These are phyloP conservation scores for Scenedesmus sp. DNA, from an alignment of 163 green algal species.

Conservation along the genomic window DNA sequence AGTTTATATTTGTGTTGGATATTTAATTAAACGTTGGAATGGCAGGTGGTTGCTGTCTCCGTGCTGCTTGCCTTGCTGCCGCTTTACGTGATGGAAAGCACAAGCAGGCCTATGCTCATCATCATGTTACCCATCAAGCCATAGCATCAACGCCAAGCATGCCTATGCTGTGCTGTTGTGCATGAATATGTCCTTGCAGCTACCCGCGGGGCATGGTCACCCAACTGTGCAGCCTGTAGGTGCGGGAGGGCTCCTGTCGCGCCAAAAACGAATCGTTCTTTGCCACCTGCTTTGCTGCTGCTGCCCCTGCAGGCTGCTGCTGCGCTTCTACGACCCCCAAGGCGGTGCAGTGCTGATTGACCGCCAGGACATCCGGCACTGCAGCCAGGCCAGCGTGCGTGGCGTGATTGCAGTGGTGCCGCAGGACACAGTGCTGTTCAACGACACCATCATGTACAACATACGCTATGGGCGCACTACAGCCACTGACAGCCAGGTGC, in stretches of 20 bases:
- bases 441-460: constrained; percentile 84
- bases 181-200: too few relatives aligned
- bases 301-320: constrained; percentile 54
- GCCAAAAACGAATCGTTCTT: too few relatives aligned
- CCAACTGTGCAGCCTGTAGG: too few relatives aligned
- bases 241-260: too few relatives aligned
- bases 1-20: neutral
- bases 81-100: too few relatives aligned
- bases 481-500: constrained; percentile 69
- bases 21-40: neutral
- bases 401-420: constrained; percentile 77
- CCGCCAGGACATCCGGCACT: constrained; percentile 66
- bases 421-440: constrained; percentile 80
- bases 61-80: too few relatives aligned
- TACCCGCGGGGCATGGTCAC: too few relatives aligned
- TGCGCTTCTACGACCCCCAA: constrained; percentile 77
- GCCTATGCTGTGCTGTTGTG: too few relatives aligned
- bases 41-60: neutral
- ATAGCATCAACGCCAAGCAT: too few relatives aligned
- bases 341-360: constrained; percentile 67
- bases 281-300: neutral
- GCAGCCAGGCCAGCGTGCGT: constrained; percentile 68
- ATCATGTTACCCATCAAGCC: too few relatives aligned
- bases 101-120: too few relatives aligned
- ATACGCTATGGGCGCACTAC: constrained; percentile 85